These are phyloP conservation scores for Testicularia cyperi DNA, from an alignment of 1,284 basidiomycete species.

Conservation along the genomic window DNA sequence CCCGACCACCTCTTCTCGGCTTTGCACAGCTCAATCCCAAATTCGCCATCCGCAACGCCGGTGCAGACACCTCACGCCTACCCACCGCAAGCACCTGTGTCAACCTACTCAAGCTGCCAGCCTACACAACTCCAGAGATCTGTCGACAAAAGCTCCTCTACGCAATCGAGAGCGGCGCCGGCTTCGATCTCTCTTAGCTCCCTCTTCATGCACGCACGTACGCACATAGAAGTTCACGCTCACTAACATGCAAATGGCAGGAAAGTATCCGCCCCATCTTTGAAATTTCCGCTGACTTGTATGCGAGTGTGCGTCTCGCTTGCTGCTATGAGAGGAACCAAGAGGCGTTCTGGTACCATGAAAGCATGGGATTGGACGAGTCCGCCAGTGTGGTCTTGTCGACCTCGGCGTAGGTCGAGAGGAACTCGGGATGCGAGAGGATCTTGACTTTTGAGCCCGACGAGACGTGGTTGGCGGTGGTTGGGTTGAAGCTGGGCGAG, in stretches of 20 bases:
- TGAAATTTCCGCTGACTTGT: too few species aligned
- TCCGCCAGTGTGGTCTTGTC: constrained; percentile 70
- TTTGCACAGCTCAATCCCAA: constrained; percentile 54
- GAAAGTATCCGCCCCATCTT: too few species aligned
- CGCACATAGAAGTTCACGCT: too few species aligned
- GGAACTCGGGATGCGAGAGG: constrained; percentile 71
- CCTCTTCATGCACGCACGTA: too few species aligned
- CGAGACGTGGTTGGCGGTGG: not conserved
- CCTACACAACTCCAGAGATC: constrained; percentile 43
- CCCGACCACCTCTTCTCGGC: constrained; percentile 57
- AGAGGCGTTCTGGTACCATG: constrained; percentile 86
- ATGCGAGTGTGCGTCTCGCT: not conserved
- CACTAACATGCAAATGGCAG: too few species aligned
- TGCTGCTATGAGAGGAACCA: constrained; percentile 51
- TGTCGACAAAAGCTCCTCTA: constrained; percentile 52
- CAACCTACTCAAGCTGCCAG: constrained; percentile 57
- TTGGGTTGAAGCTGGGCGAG: constrained; percentile 1
- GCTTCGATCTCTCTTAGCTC: constrained; percentile 55
- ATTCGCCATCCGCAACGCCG: constrained; percentile 52
- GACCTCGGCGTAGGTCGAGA: constrained; percentile 77
- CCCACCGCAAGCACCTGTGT: constrained; percentile 58
- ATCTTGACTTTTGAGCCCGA: constrained; percentile 8
- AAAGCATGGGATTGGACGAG: constrained; percentile 82
- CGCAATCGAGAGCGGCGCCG: constrained; percentile 54
- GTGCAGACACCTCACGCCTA: constrained; percentile 49